Percentiles rank a stretch among this genome's conserved stretches.
Evolutionary conservation across 2,329 filamentous ascomycete species (phyloP).

Genomic region (Sporothrix globosa): DNA sequence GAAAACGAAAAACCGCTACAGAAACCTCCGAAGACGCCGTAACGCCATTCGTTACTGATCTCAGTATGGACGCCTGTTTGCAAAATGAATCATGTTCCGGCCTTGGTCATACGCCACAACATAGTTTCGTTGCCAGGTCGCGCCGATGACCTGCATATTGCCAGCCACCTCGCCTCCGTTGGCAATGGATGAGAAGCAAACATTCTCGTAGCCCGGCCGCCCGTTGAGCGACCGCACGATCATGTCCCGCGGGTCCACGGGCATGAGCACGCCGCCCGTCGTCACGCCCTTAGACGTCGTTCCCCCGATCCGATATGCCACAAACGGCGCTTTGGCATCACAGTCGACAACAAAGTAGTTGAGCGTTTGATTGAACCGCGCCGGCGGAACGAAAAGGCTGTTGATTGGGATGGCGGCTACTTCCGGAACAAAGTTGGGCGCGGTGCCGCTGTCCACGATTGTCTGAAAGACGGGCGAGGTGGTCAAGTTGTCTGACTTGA

Average conservation of each 20-base stretch:
- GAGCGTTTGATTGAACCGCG: constrained; percentile 30
- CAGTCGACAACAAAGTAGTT: constrained; percentile 31
- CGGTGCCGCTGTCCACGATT: constrained; percentile 32
- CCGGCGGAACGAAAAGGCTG: constrained; percentile 29
- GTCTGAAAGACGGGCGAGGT: constrained; percentile 24
- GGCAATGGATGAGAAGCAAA: constrained; percentile 4
- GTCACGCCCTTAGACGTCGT: background rate
- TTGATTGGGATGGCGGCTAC: constrained; percentile 29
- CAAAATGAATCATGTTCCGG: constrained; percentile 35
- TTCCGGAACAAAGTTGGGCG: constrained; percentile 32
- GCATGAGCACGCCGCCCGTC: constrained; percentile 5
- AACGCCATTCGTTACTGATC: too few species aligned
- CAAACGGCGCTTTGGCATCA: constrained; percentile 27
- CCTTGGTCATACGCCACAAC: constrained; percentile 36
- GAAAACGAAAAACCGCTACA: background rate
- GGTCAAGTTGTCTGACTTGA: background rate
- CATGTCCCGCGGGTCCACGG: background rate
- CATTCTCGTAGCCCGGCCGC: background rate
- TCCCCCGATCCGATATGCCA: constrained; percentile 29
- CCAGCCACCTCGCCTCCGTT: background rate
- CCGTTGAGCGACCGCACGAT: constrained; percentile 2
- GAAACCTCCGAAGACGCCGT: background rate
- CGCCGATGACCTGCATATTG: constrained; percentile 31
- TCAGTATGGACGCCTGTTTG: constrained; percentile 28
- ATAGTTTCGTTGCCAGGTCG: constrained; percentile 36